Conservation (phyloP, 352 stramenopile species). For the Plasmopara halstedii region DNA sequence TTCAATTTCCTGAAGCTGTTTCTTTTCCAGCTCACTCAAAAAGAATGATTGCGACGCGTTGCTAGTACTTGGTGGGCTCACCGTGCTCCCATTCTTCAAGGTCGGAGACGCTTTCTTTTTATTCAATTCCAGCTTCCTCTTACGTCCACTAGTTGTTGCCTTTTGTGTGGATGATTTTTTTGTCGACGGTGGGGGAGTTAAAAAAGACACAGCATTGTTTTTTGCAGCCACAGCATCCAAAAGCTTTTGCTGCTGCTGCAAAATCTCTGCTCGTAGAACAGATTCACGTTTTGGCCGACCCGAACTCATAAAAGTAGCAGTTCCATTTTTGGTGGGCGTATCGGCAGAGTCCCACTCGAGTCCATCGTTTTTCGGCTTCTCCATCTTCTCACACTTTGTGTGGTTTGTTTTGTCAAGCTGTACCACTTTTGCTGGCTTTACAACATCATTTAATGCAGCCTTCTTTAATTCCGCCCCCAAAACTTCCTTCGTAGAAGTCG, state of each 20-base stretch:
- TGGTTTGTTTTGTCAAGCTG: constrained; percentile 10
- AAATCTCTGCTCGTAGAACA: constrained; percentile 38
- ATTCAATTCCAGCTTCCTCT: constrained; percentile 63
- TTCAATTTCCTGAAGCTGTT: constrained; percentile 66
- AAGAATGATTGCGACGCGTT: constrained; percentile 51
- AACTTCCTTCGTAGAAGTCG: background rate
- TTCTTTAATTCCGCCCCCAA: background rate
- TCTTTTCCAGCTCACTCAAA: constrained; percentile 52
- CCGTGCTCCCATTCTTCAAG: constrained; percentile 12
- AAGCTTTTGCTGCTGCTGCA: constrained; percentile 30
- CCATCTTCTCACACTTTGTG: constrained; percentile 4
- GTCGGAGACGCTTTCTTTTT: constrained; percentile 33
- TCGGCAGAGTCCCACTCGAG: constrained; percentile 8
- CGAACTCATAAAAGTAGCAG: constrained; percentile 14
- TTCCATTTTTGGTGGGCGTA: constrained; percentile 2
- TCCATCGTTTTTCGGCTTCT: constrained; percentile 6
- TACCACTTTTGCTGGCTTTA: constrained; percentile 1
- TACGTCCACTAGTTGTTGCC: constrained; percentile 21
- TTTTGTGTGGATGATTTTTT: constrained; percentile 13
- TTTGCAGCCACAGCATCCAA: constrained; percentile 20
- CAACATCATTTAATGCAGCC: background rate
- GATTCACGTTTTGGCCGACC: constrained; percentile 50
- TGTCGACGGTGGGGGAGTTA: constrained; percentile 23
- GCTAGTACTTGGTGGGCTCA: constrained; percentile 8
- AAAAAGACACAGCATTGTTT: constrained; percentile 21